A percentile compares a stretch with the other conserved stretches of the same genome.
phyloP scores from a whole-genome alignment of 2,329 filamentous ascomycete species.

The Aaosphaeria pasadenensis region DNA sequence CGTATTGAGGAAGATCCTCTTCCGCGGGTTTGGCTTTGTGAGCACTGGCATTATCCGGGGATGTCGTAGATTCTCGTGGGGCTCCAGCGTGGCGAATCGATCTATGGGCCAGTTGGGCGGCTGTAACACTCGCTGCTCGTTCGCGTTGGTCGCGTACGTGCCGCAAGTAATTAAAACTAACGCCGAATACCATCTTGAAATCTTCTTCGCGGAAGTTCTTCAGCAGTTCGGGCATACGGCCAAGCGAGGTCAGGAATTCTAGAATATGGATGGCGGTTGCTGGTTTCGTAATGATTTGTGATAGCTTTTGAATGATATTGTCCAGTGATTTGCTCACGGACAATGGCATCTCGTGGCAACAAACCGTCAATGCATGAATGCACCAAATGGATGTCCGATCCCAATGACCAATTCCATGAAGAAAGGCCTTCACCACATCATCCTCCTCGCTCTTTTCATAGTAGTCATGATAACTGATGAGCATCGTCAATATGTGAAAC shows the following conservation, averaged over 20 bases:
- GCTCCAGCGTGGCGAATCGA: conserved; percentile 43
- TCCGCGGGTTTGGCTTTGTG: conserved; percentile 45
- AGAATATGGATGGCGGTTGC: conserved; percentile 91
- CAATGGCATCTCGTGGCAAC: conserved; percentile 87
- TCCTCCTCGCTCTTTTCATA: conserved; percentile 85
- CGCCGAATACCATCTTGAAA: conserved; percentile 90
- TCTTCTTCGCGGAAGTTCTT: conserved; percentile 89
- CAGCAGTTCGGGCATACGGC: conserved; percentile 78
- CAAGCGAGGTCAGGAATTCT: conserved; percentile 88
- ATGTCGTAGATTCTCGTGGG: conserved; percentile 39
- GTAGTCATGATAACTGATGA: conserved; percentile 84
- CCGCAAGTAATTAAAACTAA: conserved; percentile 90
- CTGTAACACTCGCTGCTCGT: conserved; percentile 29
- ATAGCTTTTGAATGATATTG: conserved; percentile 87
- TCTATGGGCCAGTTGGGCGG: conserved; percentile 32
- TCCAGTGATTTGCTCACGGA: conserved; percentile 84
- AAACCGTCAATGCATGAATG: conserved; percentile 91
- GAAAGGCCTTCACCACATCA: conserved; percentile 82
- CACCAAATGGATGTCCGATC: conserved; percentile 87
- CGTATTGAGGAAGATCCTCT: conserved; percentile 86
- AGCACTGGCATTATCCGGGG: conserved; percentile 29
- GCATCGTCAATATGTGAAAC: conserved; percentile 80
- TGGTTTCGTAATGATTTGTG: conserved; percentile 90
- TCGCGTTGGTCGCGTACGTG: conserved; percentile 68
- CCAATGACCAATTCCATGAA: conserved; percentile 78